Percentiles rank a stretch among this genome's conserved stretches.
These are phyloP conservation scores for Sophora flavescens DNA, from an alignment of 306 rosid genomes.

Conservation along the genomic window DNA sequence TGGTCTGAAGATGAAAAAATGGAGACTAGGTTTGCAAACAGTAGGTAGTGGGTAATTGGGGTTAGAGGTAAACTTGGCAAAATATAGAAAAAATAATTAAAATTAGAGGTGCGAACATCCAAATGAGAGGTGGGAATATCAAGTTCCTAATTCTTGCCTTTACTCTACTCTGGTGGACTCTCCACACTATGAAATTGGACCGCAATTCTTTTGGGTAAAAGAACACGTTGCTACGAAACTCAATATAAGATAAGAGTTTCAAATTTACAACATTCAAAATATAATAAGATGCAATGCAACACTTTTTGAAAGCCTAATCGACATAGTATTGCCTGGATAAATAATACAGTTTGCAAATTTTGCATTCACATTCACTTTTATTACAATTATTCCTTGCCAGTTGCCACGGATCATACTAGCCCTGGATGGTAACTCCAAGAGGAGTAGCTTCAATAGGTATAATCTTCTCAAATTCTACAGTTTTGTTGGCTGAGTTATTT, in stretches of 20 bases:
- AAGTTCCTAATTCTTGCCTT: too few relatives aligned
- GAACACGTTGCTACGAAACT: conserved; percentile 19
- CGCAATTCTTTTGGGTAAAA: background rate
- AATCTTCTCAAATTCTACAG: conserved; percentile 60
- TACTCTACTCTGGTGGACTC: too few relatives aligned
- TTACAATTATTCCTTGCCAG: conserved; percentile 40
- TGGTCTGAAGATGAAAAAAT: too few relatives aligned
- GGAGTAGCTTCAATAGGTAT: conserved; percentile 60
- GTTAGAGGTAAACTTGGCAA: too few relatives aligned
- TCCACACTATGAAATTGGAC: too few relatives aligned
- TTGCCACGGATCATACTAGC: conserved; percentile 43
- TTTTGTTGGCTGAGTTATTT: conserved; percentile 31
- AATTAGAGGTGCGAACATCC: too few relatives aligned
- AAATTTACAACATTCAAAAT: conserved; percentile 28
- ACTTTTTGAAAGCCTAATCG: conserved; percentile 40
- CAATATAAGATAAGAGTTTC: conserved; percentile 32
- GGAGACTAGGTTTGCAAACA: too few relatives aligned
- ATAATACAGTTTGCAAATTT: conserved; percentile 37
- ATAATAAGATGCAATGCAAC: conserved; percentile 35
- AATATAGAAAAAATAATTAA: too few relatives aligned
- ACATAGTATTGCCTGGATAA: conserved; percentile 38
- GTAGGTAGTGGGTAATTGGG: too few relatives aligned
- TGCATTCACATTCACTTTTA: conserved; percentile 26
- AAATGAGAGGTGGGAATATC: too few relatives aligned
- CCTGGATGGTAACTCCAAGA: conserved; percentile 66